Percentiles rank a stretch among this genome's conserved stretches.
Evolutionary conservation across 1,139 yeast species (phyloP).

Genomic region (Eremothecium gossypii): DNA sequence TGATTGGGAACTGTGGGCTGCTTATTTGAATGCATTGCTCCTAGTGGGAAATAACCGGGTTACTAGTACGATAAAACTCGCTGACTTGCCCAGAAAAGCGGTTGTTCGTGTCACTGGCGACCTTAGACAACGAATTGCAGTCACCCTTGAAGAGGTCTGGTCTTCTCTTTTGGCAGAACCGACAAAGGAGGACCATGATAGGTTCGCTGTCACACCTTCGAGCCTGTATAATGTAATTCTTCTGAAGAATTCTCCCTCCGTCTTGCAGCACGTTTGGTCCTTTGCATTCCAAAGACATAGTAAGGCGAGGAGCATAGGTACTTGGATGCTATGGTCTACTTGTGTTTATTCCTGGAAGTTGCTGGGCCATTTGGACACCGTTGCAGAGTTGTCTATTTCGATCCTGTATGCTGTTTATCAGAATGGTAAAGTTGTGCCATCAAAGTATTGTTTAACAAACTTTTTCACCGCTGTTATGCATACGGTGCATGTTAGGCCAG

Average conservation of each 20-base stretch:
- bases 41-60: slow-evolving; percentile 31
- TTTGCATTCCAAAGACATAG: slow-evolving; percentile 62
- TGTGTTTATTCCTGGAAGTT: slow-evolving; percentile 16
- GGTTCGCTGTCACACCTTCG: slow-evolving; percentile 54
- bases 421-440: slow-evolving; percentile 18
- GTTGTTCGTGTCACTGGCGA: slow-evolving; percentile 56
- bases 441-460: slow-evolving; percentile 18
- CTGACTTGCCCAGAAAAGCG: slow-evolving; percentile 67
- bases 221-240: slow-evolving; percentile 72
- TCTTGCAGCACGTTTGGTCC: slow-evolving; percentile 57
- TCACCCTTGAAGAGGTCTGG: slow-evolving; percentile 57
- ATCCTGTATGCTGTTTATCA: slow-evolving; percentile 23
- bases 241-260: slow-evolving; percentile 47
- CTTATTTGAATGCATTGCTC: slow-evolving; percentile 50
- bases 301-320: slow-evolving; percentile 56
- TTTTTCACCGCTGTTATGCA: slow-evolving; percentile 16
- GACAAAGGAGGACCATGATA: slow-evolving; percentile 13
- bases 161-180: slow-evolving; percentile 46
- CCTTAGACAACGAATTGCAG: slow-evolving; percentile 52
- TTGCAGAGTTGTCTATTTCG: slow-evolving; percentile 17
- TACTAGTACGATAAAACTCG: slow-evolving; percentile 40
- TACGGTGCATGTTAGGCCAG: slow-evolving; percentile 34
- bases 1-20: slow-evolving; percentile 56
- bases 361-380: slow-evolving; percentile 14
- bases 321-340: slow-evolving; percentile 61